These are phyloP conservation scores for Paraconiothyrium sp. DNA, from an alignment of 2,329 filamentous ascomycete genomes.

Conservation along the genomic window DNA sequence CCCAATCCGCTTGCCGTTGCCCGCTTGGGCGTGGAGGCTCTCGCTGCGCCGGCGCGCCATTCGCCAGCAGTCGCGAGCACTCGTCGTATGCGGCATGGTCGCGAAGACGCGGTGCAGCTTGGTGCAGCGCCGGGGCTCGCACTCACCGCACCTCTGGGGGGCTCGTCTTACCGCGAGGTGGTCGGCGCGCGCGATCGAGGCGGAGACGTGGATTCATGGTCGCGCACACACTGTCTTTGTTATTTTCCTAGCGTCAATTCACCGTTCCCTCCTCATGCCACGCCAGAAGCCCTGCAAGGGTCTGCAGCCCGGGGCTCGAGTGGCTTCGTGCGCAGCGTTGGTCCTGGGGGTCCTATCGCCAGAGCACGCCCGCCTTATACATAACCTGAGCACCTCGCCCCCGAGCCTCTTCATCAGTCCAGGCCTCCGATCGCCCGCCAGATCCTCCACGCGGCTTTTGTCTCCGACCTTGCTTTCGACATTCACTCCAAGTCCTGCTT, in stretches of 20 bases:
- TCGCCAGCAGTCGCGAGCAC: conserved; percentile 32
- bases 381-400: conserved; percentile 49
- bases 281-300: conserved; percentile 32
- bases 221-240: conserved; percentile 38
- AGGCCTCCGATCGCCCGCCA: conserved; percentile 45
- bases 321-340: conserved; percentile 35
- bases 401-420: conserved; percentile 35
- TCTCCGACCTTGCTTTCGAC: background rate
- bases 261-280: conserved; percentile 48
- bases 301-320: conserved; percentile 7
- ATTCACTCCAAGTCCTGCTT: conserved; percentile 2
- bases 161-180: conserved; percentile 41
- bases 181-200: conserved; percentile 52
- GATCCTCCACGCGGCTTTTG: conserved; percentile 1
- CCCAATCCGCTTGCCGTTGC: conserved; percentile 43
- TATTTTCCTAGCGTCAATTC: conserved; percentile 50
- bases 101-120: conserved; percentile 28
- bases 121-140: conserved; percentile 36
- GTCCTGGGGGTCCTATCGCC: conserved; percentile 39
- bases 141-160: conserved; percentile 47
- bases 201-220: conserved; percentile 42
- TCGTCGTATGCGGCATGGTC: conserved; percentile 34
- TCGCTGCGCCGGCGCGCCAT: conserved; percentile 28
- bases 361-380: conserved; percentile 41
- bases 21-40: conserved; percentile 35